phyloP scores from a whole-genome alignment of 1,284 basidiomycete species.

The Ceraceosorus guamensis region DNA sequence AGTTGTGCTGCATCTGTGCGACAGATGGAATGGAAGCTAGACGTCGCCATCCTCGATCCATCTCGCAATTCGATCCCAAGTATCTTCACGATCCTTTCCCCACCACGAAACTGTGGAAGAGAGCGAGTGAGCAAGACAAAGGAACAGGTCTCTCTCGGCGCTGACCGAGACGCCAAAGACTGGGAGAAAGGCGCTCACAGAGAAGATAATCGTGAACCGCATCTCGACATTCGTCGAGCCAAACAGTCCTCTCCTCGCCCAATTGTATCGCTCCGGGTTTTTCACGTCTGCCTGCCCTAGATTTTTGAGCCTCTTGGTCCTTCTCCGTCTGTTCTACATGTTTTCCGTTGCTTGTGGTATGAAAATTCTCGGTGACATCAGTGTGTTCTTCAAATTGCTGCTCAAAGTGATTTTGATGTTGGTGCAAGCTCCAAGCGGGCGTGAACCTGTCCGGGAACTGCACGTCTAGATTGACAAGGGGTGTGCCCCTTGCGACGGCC shows the following conservation, averaged over 20 bases:
- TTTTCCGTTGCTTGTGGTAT: neutral
- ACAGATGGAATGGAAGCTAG: too few relatives aligned
- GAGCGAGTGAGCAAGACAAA: neutral
- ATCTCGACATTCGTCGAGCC: constrained; percentile 38
- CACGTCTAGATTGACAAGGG: neutral
- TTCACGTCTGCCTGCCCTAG: neutral
- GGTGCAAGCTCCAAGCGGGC: too few relatives aligned
- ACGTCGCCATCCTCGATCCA: constrained; percentile 26
- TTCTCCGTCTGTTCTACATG: neutral
- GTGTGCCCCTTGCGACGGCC: neutral
- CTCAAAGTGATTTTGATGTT: neutral
- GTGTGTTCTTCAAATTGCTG: neutral
- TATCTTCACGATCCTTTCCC: constrained; percentile 30
- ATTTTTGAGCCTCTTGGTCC: neutral
- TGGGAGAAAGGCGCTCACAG: constrained; percentile 4
- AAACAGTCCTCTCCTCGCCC: constrained; percentile 25
- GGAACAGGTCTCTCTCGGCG: neutral
- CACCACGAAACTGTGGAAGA: constrained; percentile 26
- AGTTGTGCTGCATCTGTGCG: too few relatives aligned
- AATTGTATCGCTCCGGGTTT: neutral
- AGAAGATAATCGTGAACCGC: constrained; percentile 40
- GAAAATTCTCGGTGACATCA: neutral
- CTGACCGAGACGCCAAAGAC: neutral
- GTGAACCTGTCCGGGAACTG: too few relatives aligned
- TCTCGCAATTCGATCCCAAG: constrained; percentile 30